phyloP scores from a whole-genome alignment of 202 grass and related monocot genomes.

The Musa balbisiana region DNA sequence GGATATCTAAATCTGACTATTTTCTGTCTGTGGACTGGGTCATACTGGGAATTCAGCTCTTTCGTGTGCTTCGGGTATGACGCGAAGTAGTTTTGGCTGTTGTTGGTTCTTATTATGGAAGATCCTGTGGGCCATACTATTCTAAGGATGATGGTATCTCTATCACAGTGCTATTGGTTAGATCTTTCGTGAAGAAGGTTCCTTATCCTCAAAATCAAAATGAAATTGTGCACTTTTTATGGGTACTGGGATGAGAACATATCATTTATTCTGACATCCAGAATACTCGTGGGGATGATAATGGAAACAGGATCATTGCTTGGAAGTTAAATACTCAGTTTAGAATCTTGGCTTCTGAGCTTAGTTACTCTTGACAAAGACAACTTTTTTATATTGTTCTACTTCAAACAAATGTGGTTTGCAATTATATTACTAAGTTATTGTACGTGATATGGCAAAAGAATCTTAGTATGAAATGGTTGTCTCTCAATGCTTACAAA shows the following conservation, averaged over 20 bases:
- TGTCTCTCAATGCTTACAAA: no score
- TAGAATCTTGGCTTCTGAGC: background rate
- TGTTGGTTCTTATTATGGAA: no score
- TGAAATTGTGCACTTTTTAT: no score
- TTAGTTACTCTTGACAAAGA: background rate
- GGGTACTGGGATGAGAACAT: background rate
- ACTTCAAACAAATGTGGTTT: no score
- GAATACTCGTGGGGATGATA: no score
- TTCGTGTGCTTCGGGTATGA: background rate
- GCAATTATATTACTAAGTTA: no score
- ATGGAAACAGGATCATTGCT: background rate
- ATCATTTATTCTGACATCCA: background rate
- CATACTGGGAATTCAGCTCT: conserved; percentile 2
- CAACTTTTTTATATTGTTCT: no score
- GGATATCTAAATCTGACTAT: background rate
- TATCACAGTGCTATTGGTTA: background rate
- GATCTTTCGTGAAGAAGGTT: background rate
- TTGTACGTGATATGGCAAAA: no score
- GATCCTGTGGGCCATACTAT: no score
- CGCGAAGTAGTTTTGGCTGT: background rate
- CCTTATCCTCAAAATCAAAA: no score
- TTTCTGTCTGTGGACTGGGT: background rate
- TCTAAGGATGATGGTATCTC: no score
- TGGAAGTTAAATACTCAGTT: background rate
- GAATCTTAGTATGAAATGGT: no score